phyloP scores from a whole-genome alignment of 73 alveolate genomes.

The Paramecium primaurelia region DNA sequence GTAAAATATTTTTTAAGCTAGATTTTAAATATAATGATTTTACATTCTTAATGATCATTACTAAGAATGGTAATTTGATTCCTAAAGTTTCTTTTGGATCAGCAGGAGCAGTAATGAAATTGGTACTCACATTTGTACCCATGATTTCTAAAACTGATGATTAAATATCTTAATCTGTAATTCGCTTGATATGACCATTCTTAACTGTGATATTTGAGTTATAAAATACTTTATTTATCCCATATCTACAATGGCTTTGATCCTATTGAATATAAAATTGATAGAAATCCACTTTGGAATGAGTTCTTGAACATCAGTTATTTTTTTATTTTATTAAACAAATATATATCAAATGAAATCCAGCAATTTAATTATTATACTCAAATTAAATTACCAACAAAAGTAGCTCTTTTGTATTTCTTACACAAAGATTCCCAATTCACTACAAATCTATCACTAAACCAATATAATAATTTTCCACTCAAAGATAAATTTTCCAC shows the following conservation, averaged over 20 bases:
- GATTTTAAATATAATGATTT: neutral
- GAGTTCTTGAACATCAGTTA: slow-evolving; percentile 90
- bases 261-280: slow-evolving; percentile 91
- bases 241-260: slow-evolving; percentile 96
- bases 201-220: slow-evolving; percentile 62
- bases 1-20: slow-evolving; percentile 95
- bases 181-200: slow-evolving; percentile 97
- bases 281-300: slow-evolving; percentile 93
- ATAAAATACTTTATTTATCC: slow-evolving; percentile 74
- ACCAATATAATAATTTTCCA: slow-evolving; percentile 32
- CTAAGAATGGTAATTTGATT: slow-evolving; percentile 96
- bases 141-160: slow-evolving; percentile 93
- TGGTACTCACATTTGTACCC: slow-evolving; percentile 98
- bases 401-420: neutral
- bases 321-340: slow-evolving; percentile 11
- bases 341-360: neutral
- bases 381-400: neutral
- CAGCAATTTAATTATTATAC: neutral
- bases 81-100: slow-evolving; percentile 96
- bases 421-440: slow-evolving; percentile 2
- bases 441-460: neutral
- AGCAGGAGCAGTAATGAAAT: slow-evolving; percentile 95
- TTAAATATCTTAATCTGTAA: slow-evolving; percentile 97
- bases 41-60: slow-evolving; percentile 92
- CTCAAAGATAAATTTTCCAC: slow-evolving; percentile 22